Evolutionary conservation across 106 monocot species (phyloP), one percentile per base, ranked within the genome.

Genomic region (Acanthochlamys bracteata): DNA sequence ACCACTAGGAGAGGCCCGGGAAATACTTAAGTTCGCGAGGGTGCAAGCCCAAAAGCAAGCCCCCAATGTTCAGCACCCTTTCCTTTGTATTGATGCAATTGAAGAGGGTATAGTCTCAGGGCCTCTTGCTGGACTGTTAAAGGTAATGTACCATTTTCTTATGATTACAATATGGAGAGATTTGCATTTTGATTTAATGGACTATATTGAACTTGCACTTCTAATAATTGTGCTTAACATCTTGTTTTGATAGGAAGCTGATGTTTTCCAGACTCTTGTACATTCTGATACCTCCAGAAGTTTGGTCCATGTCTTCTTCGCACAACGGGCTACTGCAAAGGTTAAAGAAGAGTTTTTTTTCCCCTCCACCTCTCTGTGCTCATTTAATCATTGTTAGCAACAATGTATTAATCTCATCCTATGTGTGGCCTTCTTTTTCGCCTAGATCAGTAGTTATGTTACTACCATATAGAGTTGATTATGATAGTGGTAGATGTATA

Each of bases 11-110:
- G 83, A 91, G 56, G 96, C 96, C 41, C 90, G 69, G 61, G 96
- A 96, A 75, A 79, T 96, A 54, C 72, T 96, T 27, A 88, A 91
- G 45, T 96, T 82, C 81, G 91, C 88, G 57, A 96, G 96, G 80
- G 68, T 61, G 55, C 88, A 91, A 64, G 78, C 88, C 25, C 80
- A 72, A 61, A 91, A 79, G 60, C 83, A 78, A 68, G 87, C 96
- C 60, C 78, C 88, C 20, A 80, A 85, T 83, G 70, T 90, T 22
- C 60, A 84, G 25, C 90, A 90, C 42, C 90, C 87, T 20, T 55
- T 76, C 21, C 71, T 91, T 57, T 96, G 96, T 73, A 91, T 96
- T 65, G 91, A 88, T 96, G 82, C 76, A 25, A 83, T 96, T 26
- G 88, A 90, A 77, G 88, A 90, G 61, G 96, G 96, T 61, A 85